A percentile compares a stretch with the other conserved stretches of the same genome.
These are phyloP conservation scores for Cicer judaicum DNA, from an alignment of 306 rosid species.

Conservation along the genomic window DNA sequence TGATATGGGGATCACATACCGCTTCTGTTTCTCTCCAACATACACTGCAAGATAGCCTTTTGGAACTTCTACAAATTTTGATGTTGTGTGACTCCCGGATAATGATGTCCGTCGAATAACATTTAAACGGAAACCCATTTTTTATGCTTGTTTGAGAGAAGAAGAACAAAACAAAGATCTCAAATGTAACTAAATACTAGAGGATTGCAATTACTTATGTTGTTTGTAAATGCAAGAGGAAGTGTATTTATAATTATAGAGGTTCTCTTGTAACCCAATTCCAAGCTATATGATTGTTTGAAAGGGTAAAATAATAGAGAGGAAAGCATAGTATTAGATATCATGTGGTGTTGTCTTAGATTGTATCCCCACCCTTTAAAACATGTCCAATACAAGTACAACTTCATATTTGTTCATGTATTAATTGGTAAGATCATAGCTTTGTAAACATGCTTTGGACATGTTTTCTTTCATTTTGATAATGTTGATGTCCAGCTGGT, in stretches of 20 bases:
- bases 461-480: slow-evolving; percentile 28
- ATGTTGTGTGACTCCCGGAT: neutral
- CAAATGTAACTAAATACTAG: neutral
- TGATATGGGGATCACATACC: neutral
- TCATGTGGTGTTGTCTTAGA: neutral
- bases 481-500: slow-evolving; percentile 25
- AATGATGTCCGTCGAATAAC: neutral
- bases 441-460: slow-evolving; percentile 34
- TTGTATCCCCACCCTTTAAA: neutral
- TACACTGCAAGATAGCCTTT: neutral
- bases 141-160: neutral
- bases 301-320: neutral
- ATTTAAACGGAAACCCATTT: neutral
- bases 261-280: neutral
- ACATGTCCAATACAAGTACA: neutral
- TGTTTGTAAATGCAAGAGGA: neutral
- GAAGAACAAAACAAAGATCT: neutral
- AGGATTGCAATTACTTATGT: slow-evolving; percentile 24
- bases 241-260: neutral
- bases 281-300: neutral
- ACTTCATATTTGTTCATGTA: neutral
- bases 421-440: slow-evolving; percentile 14
- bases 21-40: slow-evolving; percentile 13
- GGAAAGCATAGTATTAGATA: neutral
- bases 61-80: neutral